These are phyloP conservation scores for Plicaturopsis crispa DNA, from an alignment of 768 basidiomycete genomes.

Conservation along the genomic window DNA sequence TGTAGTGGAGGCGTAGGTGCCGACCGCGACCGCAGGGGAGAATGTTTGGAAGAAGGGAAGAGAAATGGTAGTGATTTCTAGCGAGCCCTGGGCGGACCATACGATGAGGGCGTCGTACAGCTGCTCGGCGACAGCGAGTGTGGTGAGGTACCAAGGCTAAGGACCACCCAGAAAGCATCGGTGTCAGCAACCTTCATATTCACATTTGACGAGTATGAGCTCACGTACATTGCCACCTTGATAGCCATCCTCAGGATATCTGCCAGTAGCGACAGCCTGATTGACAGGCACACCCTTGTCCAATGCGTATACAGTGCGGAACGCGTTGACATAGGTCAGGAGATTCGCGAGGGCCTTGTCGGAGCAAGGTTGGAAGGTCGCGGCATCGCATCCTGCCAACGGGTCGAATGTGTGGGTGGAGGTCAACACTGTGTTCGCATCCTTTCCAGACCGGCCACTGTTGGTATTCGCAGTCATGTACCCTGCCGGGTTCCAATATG, in stretches of 20 bases:
- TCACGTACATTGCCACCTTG: conserved; percentile 39
- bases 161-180: too few relatives aligned
- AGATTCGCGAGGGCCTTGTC: conserved; percentile 66
- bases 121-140: conserved; percentile 66
- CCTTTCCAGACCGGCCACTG: conserved; percentile 42
- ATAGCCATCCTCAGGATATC: conserved; percentile 54
- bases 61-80: conserved; percentile 52
- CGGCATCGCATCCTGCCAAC: conserved; percentile 39
- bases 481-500: conserved; percentile 39
- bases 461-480: conserved; percentile 48
- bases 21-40: conserved; percentile 29
- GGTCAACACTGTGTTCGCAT: conserved; percentile 43
- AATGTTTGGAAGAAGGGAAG: conserved; percentile 67
- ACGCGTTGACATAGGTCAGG: conserved; percentile 55
- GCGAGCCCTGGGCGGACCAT: conserved; percentile 44
- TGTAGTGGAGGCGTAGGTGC: conserved; percentile 42
- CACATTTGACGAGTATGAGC: not conserved
- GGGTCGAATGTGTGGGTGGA: conserved; percentile 53
- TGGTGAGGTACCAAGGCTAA: conserved; percentile 79
- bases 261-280: conserved; percentile 45
- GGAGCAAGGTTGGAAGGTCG: conserved; percentile 74
- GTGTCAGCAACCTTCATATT: conserved; percentile 15
- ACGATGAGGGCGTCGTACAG: conserved; percentile 65
- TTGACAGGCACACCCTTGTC: conserved; percentile 49
- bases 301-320: conserved; percentile 57